Evolutionary conservation across 2,329 filamentous ascomycete genomes (phyloP), one percentile per base, ranked within the genome.

Genomic region (Cercospora brassicicola): DNA sequence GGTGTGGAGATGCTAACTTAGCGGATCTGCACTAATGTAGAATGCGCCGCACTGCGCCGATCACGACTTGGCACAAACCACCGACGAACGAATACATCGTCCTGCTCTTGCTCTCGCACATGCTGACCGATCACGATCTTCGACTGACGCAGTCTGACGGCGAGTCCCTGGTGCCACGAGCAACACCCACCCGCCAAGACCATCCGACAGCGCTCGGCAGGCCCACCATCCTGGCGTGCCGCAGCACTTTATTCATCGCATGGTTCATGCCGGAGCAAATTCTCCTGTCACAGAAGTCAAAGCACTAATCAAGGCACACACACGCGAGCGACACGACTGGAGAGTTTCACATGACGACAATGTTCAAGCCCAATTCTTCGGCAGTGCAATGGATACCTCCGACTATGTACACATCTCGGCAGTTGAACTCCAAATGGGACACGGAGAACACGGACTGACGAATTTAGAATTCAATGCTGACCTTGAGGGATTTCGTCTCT

Each of bases 401-500:
- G 11, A 26, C 23, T 28, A 55, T 55, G 48, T 55, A 55, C 48
- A 55, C 3, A n/a, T 42, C 36, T 55, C 48, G 48, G 48, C 48
- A 53, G 48, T 26, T 55, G 48, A 11, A 55, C 48, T 8, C 13
- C 20, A 55, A 55, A 7, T 55, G 2, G 48, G 48, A 55, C 7
- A 15, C 48, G 11, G 48, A 28, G 20, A 26, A 55, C 2, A 55
- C 48, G 48, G 11, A 28, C 23, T 7, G 15, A 59, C 55, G 15
- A 23, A 30, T 23, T 51, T 31, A 63, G 45, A 72, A 73, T 39
- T 74, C 72, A 31, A 74, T 74, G 62, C 71, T 73, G 10, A 76
- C 73, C 60, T 75, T 76, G 63, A 76, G 61, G 8, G 70, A 70
- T 57, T 73, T 71, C 5, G 73, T 74, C 66, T 75, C 69, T 4